These are phyloP conservation scores for Plectosphaerella sp. DNA, from an alignment of 2,329 filamentous ascomycete genomes.

Conservation along the genomic window DNA sequence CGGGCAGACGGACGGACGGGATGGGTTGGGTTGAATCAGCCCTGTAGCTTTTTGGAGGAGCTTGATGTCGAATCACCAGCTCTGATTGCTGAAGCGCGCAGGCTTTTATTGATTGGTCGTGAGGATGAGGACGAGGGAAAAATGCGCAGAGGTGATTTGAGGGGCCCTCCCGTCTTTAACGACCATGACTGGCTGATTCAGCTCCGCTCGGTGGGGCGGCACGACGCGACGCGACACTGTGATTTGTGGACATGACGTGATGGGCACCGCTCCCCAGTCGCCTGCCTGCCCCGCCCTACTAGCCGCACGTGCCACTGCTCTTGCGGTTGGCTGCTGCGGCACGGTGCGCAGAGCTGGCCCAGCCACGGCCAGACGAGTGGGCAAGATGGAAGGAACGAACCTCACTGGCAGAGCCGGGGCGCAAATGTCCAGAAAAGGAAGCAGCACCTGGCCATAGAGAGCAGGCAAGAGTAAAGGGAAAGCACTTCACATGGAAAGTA, in stretches of 20 bases:
- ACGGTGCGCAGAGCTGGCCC: neutral
- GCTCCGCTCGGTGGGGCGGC: conserved; percentile 28
- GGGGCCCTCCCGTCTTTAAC: conserved; percentile 38
- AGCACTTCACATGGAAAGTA: no score
- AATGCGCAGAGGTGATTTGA: conserved; percentile 49
- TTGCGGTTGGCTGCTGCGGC: neutral
- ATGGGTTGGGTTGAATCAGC: conserved; percentile 3
- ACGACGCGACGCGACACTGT: conserved; percentile 2
- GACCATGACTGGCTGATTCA: conserved; percentile 48
- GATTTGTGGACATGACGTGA: conserved; percentile 15
- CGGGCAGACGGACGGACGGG: conserved; percentile 5
- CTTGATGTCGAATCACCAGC: conserved; percentile 14
- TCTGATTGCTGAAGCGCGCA: conserved; percentile 22
- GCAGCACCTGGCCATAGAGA: no score
- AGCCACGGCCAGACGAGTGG: neutral
- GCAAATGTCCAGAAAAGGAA: no score
- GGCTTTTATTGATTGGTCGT: conserved; percentile 42
- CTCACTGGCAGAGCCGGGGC: neutral
- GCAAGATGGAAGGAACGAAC: no score
- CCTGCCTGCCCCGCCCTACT: neutral
- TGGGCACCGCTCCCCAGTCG: neutral
- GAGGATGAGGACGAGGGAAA: conserved; percentile 35
- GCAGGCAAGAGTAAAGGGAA: no score
- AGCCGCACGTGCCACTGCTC: neutral
- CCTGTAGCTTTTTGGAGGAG: conserved; percentile 5